Conservation (phyloP, 805 yeast genomes). For the Cyberlindnera misumaiensis region DNA sequence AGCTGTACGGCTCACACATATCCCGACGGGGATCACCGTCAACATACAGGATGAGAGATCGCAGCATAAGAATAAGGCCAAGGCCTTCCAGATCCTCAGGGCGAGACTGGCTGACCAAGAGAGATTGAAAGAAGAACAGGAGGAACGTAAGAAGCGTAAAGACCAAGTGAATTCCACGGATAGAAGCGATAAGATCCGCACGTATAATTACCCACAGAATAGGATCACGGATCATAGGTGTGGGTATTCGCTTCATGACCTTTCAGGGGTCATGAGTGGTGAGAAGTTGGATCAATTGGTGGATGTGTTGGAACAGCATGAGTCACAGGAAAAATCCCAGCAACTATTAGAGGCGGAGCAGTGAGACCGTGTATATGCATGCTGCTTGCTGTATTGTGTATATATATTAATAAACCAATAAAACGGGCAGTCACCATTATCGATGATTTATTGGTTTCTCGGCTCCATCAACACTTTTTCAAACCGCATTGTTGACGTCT, state of each 20-base stretch:
- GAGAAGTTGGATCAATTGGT: slow-evolving; percentile 48
- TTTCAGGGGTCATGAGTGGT: slow-evolving; percentile 61
- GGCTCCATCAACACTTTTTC: no score
- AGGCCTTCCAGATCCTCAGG: slow-evolving; percentile 76
- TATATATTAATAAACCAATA: no score
- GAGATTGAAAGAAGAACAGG: slow-evolving; percentile 52
- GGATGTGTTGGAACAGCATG: slow-evolving; percentile 41
- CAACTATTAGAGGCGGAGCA: slow-evolving; percentile 12
- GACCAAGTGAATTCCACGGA: slow-evolving; percentile 87
- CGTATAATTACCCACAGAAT: slow-evolving; percentile 90
- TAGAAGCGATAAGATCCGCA: slow-evolving; percentile 86
- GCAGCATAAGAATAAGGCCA: slow-evolving; percentile 90
- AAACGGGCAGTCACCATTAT: no score
- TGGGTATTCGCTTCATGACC: slow-evolving; percentile 69
- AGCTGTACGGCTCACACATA: slow-evolving; percentile 88
- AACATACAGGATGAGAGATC: slow-evolving; percentile 93
- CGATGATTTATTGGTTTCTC: no score
- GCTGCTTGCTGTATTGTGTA: no score
- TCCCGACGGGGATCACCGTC: slow-evolving; percentile 86
- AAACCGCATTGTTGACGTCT: no score
- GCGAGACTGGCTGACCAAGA: slow-evolving; percentile 82
- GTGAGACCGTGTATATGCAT: no score
- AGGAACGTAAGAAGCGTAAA: slow-evolving; percentile 60
- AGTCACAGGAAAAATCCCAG: slow-evolving; percentile 39
- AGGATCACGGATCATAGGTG: slow-evolving; percentile 93